Conservation (phyloP, 2,329 filamentous ascomycete genomes). For the Ophiognomonia clavigignenti-juglandacearum region DNA sequence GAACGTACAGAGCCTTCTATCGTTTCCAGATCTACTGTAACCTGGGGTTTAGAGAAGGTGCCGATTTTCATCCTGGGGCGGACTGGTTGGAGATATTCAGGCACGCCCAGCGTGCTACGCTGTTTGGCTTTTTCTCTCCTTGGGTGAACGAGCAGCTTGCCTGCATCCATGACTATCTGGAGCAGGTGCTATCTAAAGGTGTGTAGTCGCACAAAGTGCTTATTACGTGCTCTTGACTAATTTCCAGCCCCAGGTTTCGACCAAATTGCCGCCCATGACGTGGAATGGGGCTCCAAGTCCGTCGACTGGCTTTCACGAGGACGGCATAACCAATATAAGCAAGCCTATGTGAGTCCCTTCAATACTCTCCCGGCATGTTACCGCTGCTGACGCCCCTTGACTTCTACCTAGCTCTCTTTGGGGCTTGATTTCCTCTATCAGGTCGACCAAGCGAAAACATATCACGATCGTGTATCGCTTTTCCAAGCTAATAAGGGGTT, state of each 20-base stretch:
- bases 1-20: neutral
- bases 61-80: neutral
- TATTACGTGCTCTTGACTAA: neutral
- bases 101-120: neutral
- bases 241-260: neutral
- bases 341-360: neutral
- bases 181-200: neutral
- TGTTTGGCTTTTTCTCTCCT: neutral
- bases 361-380: neutral
- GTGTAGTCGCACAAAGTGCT: neutral
- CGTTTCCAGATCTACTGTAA: constrained; percentile 1
- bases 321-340: neutral
- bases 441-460: neutral
- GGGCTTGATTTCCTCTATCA: neutral
- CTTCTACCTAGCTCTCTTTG: neutral
- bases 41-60: neutral
- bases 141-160: constrained; percentile 5
- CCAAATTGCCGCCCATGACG: neutral
- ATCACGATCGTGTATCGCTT: neutral
- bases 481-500: neutral
- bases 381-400: too few relatives aligned
- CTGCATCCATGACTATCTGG: constrained; percentile 4
- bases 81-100: neutral
- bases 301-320: neutral
- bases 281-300: neutral